Percentiles rank a stretch among this genome's conserved stretches.
These are phyloP conservation scores for Vaccinium darrowii DNA, from an alignment of 148 eudicot species.

Conservation along the genomic window DNA sequence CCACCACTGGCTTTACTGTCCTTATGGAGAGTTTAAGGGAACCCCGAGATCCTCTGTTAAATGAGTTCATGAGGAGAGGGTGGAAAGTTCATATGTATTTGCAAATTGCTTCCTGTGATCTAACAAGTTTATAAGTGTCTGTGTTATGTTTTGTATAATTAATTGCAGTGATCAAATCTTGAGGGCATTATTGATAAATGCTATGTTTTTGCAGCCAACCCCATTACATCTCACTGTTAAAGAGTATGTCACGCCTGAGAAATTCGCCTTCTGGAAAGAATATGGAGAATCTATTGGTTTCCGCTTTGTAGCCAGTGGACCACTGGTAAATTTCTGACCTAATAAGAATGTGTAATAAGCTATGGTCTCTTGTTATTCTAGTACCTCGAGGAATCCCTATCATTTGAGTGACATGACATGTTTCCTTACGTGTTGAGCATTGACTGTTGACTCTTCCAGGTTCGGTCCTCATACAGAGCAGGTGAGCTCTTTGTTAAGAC, in stretches of 20 bases:
- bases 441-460: conserved; percentile 17
- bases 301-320: conserved; percentile 97
- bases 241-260: conserved; percentile 86
- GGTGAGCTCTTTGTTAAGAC: conserved; percentile 61
- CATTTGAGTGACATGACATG: not conserved
- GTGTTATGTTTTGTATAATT: not conserved
- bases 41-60: not conserved
- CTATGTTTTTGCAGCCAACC: conserved; percentile 66
- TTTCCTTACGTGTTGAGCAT: not conserved
- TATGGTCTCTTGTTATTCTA: not conserved
- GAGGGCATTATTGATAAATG: not conserved
- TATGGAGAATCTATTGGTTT: conserved; percentile 93
- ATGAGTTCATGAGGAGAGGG: not conserved
- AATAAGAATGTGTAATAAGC: not conserved
- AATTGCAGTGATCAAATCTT: not conserved
- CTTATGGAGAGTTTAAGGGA: not conserved
- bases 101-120: not conserved
- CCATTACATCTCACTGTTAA: conserved; percentile 93
- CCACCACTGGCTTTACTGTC: not conserved
- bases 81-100: not conserved
- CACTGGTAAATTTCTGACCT: conserved; percentile 56
- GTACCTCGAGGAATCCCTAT: not conserved
- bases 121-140: not conserved
- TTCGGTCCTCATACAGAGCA: conserved; percentile 53
- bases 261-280: conserved; percentile 83